Evolutionary conservation across 306 rosid species (phyloP).

Genomic region (Cucumis melo): DNA sequence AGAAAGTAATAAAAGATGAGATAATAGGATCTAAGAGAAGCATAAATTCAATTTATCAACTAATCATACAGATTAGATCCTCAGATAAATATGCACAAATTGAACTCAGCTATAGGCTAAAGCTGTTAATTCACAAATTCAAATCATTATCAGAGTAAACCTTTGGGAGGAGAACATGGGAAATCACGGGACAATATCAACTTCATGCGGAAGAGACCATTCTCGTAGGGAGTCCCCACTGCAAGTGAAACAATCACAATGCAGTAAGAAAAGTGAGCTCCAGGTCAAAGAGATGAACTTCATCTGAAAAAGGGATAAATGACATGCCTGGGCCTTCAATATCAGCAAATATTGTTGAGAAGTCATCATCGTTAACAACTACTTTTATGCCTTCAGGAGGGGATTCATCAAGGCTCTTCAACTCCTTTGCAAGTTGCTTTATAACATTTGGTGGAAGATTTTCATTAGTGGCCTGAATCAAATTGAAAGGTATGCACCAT

Average conservation of each 20-base stretch:
- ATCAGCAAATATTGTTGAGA: constrained; percentile 80
- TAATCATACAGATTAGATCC: background rate
- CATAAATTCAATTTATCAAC: background rate
- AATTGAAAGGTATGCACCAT: background rate
- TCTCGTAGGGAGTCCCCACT: constrained; percentile 95
- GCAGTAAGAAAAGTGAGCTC: constrained; percentile 11
- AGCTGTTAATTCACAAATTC: background rate
- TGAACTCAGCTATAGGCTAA: background rate
- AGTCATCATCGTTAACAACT: constrained; percentile 74
- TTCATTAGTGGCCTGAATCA: constrained; percentile 83
- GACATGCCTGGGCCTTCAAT: constrained; percentile 93
- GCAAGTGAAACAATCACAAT: constrained; percentile 20
- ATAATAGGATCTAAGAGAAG: background rate
- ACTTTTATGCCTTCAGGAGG: constrained; percentile 99
- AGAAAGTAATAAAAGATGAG: background rate
- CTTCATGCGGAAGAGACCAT: constrained; percentile 95
- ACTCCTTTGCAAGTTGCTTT: constrained; percentile 92
- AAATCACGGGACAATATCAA: constrained; percentile 68
- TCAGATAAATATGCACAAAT: background rate
- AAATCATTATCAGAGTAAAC: constrained; percentile 22
- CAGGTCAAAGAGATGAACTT: background rate
- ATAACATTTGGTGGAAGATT: constrained; percentile 97
- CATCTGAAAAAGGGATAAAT: background rate
- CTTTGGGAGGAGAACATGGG: constrained; percentile 91
- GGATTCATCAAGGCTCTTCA: constrained; percentile 87